Evolutionary conservation across 768 basidiomycete species (phyloP).

Genomic region (Pleurotus giganteus): DNA sequence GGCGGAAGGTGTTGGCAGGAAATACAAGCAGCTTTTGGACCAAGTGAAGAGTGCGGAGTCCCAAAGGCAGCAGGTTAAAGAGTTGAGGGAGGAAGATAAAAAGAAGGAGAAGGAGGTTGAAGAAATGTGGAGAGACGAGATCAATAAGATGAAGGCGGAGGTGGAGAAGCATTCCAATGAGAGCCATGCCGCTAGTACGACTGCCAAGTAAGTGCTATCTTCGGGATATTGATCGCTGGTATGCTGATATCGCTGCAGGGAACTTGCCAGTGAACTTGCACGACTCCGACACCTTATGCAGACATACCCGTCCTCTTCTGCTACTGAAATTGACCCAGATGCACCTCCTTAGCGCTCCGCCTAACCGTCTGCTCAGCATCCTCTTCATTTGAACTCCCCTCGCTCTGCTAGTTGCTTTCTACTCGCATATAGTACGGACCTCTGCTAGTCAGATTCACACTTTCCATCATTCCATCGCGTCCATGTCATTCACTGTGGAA

Average conservation of each 20-base stretch:
- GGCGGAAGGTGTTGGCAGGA: conserved; percentile 64
- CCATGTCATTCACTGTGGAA: neutral
- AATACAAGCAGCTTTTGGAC: conserved; percentile 64
- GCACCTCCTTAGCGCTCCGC: neutral
- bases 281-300: conserved; percentile 76
- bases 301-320: conserved; percentile 27
- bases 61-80: conserved; percentile 44
- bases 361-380: neutral
- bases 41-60: conserved; percentile 56
- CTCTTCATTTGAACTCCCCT: neutral
- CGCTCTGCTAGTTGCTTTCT: neutral
- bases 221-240: neutral
- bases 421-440: neutral
- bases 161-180: conserved; percentile 53
- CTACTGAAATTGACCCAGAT: neutral
- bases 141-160: conserved; percentile 48
- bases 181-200: conserved; percentile 55
- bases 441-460: neutral
- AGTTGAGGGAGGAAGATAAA: conserved; percentile 47
- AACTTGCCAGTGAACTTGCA: conserved; percentile 60
- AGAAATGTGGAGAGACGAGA: conserved; percentile 56
- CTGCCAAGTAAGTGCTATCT: conserved; percentile 52
- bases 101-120: conserved; percentile 56
- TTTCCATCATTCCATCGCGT: neutral
- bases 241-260: conserved; percentile 32